Base-by-base conservation (phyloP, 2,329 filamentous ascomycete species). In the Penicillium capsulatum region DNA sequence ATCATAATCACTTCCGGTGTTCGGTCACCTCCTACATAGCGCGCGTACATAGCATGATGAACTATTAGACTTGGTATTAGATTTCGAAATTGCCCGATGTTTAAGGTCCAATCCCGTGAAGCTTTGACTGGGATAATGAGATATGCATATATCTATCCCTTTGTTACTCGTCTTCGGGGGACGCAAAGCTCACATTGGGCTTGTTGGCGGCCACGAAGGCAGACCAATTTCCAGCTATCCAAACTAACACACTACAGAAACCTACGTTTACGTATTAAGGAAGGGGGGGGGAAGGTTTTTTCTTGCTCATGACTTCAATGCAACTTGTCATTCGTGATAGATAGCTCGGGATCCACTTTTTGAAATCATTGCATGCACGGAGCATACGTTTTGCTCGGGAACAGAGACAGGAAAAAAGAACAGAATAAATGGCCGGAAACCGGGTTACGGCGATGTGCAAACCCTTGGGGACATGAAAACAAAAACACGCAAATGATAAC, bases 281-380 rank as follows among this genome's bases (percentile, higher is more conserved):
- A 22, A 22, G 5, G 5, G 9, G 5, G 5, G 19, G 9, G 9
- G 9, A 5, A 22, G 9, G 9, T 5, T 22, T 5, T 22, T 22
- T 22, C 19, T 22, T 28, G 26, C 24, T 39, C 41, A 36, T 39
- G 39, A 40, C 29, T 49, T 47, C 40, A 40, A 51, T 50, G 41
- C 29, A 48, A 45, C 36, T 45, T 44, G 30, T 48, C 38, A 44
- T 50, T 51, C 38, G 44, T 51, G 34, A 50, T 47, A 47, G 31
- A 50, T 47, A 32, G 31, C 34, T 36, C 44, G 30, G 34, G 38
- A 40, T 43, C 40, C 48, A 44, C n/a, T 39, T 17, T 35, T 36
- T 42, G 29, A 38, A 48, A 48, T 33, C 40, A 42, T 49, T 30
- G 22, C 48, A 46, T 53, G 46, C 46, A 47, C 28, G 36, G 17